Percentiles rank a stretch among this genome's conserved stretches.
phyloP scores from a whole-genome alignment of 306 rosid genomes.

The Cucumis hystrix region DNA sequence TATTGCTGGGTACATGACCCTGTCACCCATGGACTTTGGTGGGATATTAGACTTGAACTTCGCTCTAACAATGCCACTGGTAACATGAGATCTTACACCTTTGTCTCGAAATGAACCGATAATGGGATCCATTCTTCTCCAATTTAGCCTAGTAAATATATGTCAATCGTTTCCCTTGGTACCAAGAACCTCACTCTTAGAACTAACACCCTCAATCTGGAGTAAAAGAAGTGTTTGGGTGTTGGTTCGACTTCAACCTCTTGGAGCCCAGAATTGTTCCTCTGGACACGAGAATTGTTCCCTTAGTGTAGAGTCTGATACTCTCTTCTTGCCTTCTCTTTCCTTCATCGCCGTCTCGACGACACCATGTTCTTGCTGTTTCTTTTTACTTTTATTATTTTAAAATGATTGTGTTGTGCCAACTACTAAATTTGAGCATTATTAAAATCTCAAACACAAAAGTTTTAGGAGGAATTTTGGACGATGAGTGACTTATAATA shows the following conservation, averaged over 20 bases:
- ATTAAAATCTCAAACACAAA: no score
- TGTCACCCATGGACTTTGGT: constrained; percentile 88
- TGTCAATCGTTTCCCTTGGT: constrained; percentile 67
- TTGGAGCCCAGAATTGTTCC: constrained; percentile 88
- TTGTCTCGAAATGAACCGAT: constrained; percentile 88
- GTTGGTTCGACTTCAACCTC: constrained; percentile 87
- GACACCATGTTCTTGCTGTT: background rate
- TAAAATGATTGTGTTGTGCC: no score
- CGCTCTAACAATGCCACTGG: constrained; percentile 81
- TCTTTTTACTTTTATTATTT: no score
- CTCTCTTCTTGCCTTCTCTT: constrained; percentile 68
- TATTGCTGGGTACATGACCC: constrained; percentile 92
- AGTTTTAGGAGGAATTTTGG: no score
- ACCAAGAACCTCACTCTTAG: constrained; percentile 94
- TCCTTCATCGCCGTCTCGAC: constrained; percentile 78
- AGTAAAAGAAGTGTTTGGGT: constrained; percentile 67
- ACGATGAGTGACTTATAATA: no score
- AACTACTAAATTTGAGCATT: no score
- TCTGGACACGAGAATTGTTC: constrained; percentile 49
- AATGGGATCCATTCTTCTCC: constrained; percentile 69
- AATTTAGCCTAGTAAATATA: constrained; percentile 87
- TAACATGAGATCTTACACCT: constrained; percentile 77
- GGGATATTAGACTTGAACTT: constrained; percentile 84
- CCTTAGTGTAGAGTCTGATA: constrained; percentile 66
- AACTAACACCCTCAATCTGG: constrained; percentile 86